Evolutionary conservation across 1,284 basidiomycete genomes (phyloP), one percentile per base, ranked within the genome.

Genomic region (Leccinum pallidistipes): DNA sequence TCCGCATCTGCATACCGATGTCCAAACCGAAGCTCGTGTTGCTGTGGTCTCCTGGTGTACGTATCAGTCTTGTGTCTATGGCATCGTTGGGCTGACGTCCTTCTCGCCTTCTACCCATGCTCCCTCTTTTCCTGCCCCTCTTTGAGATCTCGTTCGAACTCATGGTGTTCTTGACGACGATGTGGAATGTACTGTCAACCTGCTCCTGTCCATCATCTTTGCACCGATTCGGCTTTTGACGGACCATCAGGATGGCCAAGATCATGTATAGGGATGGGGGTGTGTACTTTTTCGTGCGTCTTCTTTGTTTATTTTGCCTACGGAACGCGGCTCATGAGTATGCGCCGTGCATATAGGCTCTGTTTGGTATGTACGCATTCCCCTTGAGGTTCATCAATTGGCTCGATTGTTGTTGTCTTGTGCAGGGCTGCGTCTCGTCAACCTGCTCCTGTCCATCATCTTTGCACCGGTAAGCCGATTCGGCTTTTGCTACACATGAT

Each of bases 261-360:
- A 58, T 71, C 38, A 65, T 81, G 49, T 73, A 74, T 49, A 66
- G 72, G 12, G 79, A 80, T 55, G 78, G 79, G 0, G 67, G 77
- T 32, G 29, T 69, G 27, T 77, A 77, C 54, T 78, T 81, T 56
- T 51, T 79, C 8, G 79, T 81, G 59, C 65, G 78, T 66, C 5
- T 52, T 45, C 8, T n/a, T 32, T 50, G 5, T 2, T 59, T 56
- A 7, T 56, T 0, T 62, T 38, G 55, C 43, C 8, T 40, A 38
- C 31, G 54, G 31, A 32, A 29, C 6, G 14, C 6, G 11, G 29
- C 56, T 71, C 21, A 65, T 12, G 10, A 18, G 0, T 16, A 24
- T 24, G 24, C 24, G 24, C 24, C 24, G 24, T 24, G 24, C 2
- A 24, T 24, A 24, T 24, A 24, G 24, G 24, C 24, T 3, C 24